Evolutionary conservation across 345 rosid genomes (phyloP).

Genomic region (Erysimum cheiranthoides): DNA sequence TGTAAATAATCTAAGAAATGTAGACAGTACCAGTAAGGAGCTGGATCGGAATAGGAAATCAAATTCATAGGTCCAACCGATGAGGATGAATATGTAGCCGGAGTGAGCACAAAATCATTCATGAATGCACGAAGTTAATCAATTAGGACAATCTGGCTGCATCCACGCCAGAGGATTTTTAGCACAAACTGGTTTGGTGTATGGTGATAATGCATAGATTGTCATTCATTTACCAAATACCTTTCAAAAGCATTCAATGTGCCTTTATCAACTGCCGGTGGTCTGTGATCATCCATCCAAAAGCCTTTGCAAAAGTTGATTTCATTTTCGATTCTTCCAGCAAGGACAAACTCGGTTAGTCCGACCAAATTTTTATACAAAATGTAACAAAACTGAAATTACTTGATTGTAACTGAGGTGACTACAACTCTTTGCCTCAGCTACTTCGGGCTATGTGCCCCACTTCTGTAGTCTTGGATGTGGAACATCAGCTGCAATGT

Average conservation of each 20-base stretch:
- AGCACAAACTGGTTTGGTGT: conserved; percentile 37
- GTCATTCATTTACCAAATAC: conserved; percentile 46
- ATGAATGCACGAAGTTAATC: conserved; percentile 35
- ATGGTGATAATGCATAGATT: conserved; percentile 43
- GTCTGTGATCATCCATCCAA: conserved; percentile 39
- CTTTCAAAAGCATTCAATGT: conserved; percentile 47
- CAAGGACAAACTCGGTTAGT: conserved; percentile 17
- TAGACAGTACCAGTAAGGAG: conserved; percentile 51
- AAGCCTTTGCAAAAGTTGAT: conserved; percentile 22
- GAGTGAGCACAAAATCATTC: conserved; percentile 23
- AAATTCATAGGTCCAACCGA: conserved; percentile 49
- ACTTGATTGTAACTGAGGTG: conserved; percentile 13
- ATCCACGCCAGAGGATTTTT: conserved; percentile 34
- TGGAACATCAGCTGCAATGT: conserved; percentile 77
- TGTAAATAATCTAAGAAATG: conserved; percentile 42
- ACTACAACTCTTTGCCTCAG: conserved; percentile 15
- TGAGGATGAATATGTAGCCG: conserved; percentile 38
- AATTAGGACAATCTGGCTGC: conserved; percentile 25
- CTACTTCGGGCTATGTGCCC: conserved; percentile 26
- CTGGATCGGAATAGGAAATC: conserved; percentile 49
- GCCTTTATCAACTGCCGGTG: conserved; percentile 47
- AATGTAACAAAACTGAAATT: conserved; percentile 21
- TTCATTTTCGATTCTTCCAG: conserved; percentile 16
- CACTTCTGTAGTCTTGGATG: conserved; percentile 56
- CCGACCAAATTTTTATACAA: conserved; percentile 17